A percentile compares a stretch with the other conserved stretches of the same genome.
Conservation (phyloP, 2,329 filamentous ascomycete genomes). For the Botrytis fabae region DNA sequence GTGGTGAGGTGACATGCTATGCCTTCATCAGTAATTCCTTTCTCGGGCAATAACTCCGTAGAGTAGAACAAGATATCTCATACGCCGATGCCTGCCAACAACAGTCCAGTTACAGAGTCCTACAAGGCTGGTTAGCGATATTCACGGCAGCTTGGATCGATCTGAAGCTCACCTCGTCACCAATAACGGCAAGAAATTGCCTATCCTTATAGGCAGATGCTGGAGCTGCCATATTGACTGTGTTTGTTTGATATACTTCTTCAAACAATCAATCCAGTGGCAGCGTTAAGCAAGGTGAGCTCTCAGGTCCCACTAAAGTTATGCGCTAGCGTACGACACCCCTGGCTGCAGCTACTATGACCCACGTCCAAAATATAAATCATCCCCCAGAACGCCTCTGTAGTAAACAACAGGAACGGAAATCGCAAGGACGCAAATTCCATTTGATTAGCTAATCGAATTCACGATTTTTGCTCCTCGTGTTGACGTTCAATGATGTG, state of each 20-base stretch:
- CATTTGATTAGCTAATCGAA: not conserved
- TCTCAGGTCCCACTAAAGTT: slow-evolving; percentile 20
- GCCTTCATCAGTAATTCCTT: slow-evolving; percentile 26
- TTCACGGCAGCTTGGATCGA: slow-evolving; percentile 1
- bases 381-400: not conserved
- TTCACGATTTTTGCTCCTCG: not conserved
- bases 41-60: not conserved
- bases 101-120: slow-evolving; percentile 94
- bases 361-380: slow-evolving; percentile 17
- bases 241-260: slow-evolving; percentile 22
- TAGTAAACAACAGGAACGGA: slow-evolving; percentile 13
- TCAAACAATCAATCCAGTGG: slow-evolving; percentile 13
- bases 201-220: slow-evolving; percentile 72
- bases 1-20: slow-evolving; percentile 86
- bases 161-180: slow-evolving; percentile 71
- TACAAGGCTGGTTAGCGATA: slow-evolving; percentile 45
- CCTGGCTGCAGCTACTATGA: slow-evolving; percentile 21
- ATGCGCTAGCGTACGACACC: slow-evolving; percentile 2
- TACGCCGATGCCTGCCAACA: slow-evolving; percentile 95
- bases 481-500: slow-evolving; percentile 5
- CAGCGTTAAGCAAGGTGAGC: slow-evolving; percentile 24
- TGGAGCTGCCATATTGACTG: slow-evolving; percentile 56
- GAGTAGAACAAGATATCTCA: slow-evolving; percentile 38
- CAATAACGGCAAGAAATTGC: slow-evolving; percentile 96
- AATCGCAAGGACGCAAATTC: slow-evolving; percentile 16